These are phyloP conservation scores for Aspergillus awamori DNA, from an alignment of 2,329 filamentous ascomycete genomes.

Conservation along the genomic window DNA sequence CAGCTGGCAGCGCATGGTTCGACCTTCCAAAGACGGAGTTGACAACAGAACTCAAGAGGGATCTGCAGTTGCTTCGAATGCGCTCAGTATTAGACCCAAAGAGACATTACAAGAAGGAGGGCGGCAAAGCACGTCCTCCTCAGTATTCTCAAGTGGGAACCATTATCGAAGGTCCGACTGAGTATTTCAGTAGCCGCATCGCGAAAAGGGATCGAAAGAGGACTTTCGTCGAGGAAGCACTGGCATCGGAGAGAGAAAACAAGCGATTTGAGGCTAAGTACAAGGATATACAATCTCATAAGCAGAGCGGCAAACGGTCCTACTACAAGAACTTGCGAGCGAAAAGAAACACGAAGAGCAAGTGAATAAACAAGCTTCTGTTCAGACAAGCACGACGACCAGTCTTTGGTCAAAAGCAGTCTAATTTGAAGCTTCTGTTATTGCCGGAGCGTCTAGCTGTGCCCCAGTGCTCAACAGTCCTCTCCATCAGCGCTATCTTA, in stretches of 20 bases:
- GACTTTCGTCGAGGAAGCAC: slow-evolving; percentile 82
- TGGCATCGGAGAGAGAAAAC: slow-evolving; percentile 66
- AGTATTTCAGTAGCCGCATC: slow-evolving; percentile 79
- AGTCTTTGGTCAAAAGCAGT: not conserved
- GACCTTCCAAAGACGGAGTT: slow-evolving; percentile 81
- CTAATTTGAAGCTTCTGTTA: not conserved
- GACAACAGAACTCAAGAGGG: slow-evolving; percentile 82
- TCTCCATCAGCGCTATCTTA: not conserved
- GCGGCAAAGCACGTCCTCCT: slow-evolving; percentile 69
- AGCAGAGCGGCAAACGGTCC: slow-evolving; percentile 84
- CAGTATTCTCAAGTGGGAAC: slow-evolving; percentile 88
- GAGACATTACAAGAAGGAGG: slow-evolving; percentile 86
- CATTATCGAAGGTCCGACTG: slow-evolving; percentile 83
- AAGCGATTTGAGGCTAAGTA: slow-evolving; percentile 86
- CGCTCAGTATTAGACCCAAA: slow-evolving; percentile 86
- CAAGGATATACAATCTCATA: slow-evolving; percentile 76
- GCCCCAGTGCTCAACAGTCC: not conserved
- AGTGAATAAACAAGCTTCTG: slow-evolving; percentile 19
- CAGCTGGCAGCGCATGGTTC: slow-evolving; percentile 83
- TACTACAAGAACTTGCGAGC: slow-evolving; percentile 80
- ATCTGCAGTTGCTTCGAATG: slow-evolving; percentile 88
- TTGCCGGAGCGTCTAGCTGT: not conserved
- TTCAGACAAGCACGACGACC: not conserved
- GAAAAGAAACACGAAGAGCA: slow-evolving; percentile 48
- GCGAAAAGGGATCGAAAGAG: slow-evolving; percentile 85